Percentiles rank a stretch among this genome's conserved stretches.
These are phyloP conservation scores for Trifolium repens DNA, from an alignment of 306 rosid genomes.

Conservation along the genomic window DNA sequence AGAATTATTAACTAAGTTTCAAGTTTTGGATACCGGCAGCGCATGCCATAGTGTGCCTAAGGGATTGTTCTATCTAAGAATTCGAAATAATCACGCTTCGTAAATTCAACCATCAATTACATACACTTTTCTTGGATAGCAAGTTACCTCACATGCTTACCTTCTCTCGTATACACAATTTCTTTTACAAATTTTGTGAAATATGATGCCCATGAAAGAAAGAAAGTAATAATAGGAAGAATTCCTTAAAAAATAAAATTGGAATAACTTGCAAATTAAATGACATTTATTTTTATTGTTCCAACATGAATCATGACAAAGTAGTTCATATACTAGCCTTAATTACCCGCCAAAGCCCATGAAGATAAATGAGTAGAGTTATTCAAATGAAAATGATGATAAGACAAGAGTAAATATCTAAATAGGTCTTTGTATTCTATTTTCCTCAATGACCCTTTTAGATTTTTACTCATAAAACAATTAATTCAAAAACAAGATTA, in stretches of 20 bases:
- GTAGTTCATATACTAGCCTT: neutral
- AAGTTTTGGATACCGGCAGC: too few species aligned
- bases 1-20: too few species aligned
- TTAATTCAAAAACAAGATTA: neutral
- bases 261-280: constrained; percentile 5
- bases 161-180: neutral
- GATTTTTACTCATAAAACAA: neutral
- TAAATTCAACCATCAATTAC: neutral
- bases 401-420: neutral
- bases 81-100: neutral
- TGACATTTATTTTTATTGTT: constrained; percentile 6
- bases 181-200: neutral
- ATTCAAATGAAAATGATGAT: neutral
- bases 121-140: neutral
- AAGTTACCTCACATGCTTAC: neutral
- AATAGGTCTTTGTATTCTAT: neutral
- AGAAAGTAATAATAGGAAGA: neutral
- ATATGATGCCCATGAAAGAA: neutral
- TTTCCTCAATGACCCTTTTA: neutral
- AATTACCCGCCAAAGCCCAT: neutral
- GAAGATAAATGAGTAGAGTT: neutral
- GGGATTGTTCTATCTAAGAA: too few species aligned
- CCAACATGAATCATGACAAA: neutral
- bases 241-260: neutral
- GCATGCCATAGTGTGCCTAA: too few species aligned